Conservation (phyloP, 2,329 filamentous ascomycete genomes). For the Juglanconis sp. region DNA sequence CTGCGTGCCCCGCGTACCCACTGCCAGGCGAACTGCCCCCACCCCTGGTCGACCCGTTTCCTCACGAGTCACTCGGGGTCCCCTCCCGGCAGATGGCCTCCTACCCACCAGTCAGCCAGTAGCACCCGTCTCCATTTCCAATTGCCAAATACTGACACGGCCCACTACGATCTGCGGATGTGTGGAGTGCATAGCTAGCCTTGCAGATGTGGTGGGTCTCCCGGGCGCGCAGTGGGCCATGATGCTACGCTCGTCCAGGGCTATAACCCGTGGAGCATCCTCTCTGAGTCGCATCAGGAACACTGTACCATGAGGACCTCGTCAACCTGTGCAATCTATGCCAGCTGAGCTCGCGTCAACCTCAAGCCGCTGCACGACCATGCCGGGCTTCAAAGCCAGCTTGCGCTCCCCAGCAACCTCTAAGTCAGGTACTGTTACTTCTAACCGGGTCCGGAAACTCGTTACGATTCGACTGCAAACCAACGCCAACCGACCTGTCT, state of each 20-base stretch:
- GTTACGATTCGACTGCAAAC: too few species aligned
- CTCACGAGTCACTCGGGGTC: not conserved
- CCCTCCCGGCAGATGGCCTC: not conserved
- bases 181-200: not conserved
- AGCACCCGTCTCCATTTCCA: not conserved
- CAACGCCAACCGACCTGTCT: too few species aligned
- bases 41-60: too few species aligned
- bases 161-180: not conserved
- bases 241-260: not conserved
- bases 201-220: not conserved
- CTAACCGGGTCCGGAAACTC: too few species aligned
- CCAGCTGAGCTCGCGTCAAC: too few species aligned
- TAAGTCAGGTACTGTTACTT: too few species aligned
- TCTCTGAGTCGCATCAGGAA: not conserved
- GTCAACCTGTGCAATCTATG: not conserved
- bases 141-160: not conserved
- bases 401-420: too few species aligned
- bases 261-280: not conserved
- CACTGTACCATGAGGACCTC: not conserved
- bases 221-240: not conserved
- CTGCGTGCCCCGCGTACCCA: too few species aligned
- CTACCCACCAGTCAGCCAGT: not conserved
- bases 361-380: too few species aligned
- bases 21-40: too few species aligned
- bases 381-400: too few species aligned